Evolutionary conservation across 2,329 filamentous ascomycete species (phyloP), one percentile per base, ranked within the genome.

Genomic region (Fusarium paranaense): DNA sequence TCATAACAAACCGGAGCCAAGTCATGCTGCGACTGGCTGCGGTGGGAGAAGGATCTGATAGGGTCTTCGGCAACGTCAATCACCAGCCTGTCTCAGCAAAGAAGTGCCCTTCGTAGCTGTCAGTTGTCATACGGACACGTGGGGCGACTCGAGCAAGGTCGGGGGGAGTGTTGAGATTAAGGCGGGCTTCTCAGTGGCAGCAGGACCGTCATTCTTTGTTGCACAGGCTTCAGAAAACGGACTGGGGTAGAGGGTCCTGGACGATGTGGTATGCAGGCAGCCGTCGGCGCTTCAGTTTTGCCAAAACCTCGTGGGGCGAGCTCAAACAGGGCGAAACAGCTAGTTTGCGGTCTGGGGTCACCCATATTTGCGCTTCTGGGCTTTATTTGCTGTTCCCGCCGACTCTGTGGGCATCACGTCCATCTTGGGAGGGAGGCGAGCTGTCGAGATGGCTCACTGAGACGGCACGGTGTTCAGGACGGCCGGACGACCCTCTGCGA

Each of bases 261-360:
- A 71, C 64, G 71, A 76, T 76, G 73, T 67, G 63, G 54, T 47
- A 79, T 79, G 77, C 77, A 79, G 70, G 68, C 64, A 78, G 47
- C 77, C 77, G 77, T 62, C 61, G 70, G 76, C 71, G 67, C 76
- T 69, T 74, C 71, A 71, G 56, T 70, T 69, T 66, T 66, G 65
- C 68, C 66, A 69, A 73, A 69, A 71, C 66, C 64, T 66, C 66
- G 65, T 73, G 73, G 74, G 69, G 73, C 72, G 64, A 64, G 57
- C 70, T 71, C 58, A 65, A 62, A 65, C 68, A 71, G 73, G 64
- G 61, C 62, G 52, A 70, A 63, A 60, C 67, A 66, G 57, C 72
- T 67, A 68, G 71, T 66, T 76, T 70, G 66, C 37, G 35, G 38
- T 58, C 38, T 64, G 56, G 25, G 52, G 66, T 62, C 27, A 65